Conservation (phyloP, 768 basidiomycete genomes). For the Hericium erinaceus region DNA sequence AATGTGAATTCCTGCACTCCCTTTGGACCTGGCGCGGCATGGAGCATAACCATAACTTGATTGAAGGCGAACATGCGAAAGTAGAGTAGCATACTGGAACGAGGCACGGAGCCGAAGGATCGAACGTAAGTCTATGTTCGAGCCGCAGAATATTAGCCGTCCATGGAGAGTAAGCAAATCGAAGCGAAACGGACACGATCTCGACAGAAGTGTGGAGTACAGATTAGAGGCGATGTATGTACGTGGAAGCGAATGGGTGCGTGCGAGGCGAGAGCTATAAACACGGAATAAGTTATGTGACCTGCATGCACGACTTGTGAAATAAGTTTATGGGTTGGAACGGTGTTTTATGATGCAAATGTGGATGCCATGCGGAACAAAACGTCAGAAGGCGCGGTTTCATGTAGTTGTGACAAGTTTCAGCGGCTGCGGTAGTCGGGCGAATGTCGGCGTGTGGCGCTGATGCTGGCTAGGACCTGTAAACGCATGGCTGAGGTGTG, state of each 20-base stretch:
- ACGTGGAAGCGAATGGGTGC: too few relatives aligned
- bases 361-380: neutral
- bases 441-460: neutral
- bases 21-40: neutral
- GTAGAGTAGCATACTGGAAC: too few relatives aligned
- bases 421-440: neutral
- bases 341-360: neutral
- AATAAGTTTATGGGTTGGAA: neutral
- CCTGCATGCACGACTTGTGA: neutral
- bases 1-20: neutral
- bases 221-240: too few relatives aligned
- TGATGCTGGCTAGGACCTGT: slow-evolving; percentile 8
- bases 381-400: neutral
- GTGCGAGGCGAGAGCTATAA: slow-evolving; percentile 4
- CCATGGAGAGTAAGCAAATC: too few relatives aligned
- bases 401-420: neutral
- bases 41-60: too few relatives aligned
- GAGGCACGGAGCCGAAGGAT: too few relatives aligned
- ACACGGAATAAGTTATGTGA: slow-evolving; percentile 16
- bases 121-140: too few relatives aligned
- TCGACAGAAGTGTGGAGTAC: too few relatives aligned
- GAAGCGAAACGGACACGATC: too few relatives aligned
- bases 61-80: too few relatives aligned
- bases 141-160: too few relatives aligned
- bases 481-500: slow-evolving; percentile 8